Conservation (phyloP, 2,329 filamentous ascomycete species). For the Trichoderma polysporum region DNA sequence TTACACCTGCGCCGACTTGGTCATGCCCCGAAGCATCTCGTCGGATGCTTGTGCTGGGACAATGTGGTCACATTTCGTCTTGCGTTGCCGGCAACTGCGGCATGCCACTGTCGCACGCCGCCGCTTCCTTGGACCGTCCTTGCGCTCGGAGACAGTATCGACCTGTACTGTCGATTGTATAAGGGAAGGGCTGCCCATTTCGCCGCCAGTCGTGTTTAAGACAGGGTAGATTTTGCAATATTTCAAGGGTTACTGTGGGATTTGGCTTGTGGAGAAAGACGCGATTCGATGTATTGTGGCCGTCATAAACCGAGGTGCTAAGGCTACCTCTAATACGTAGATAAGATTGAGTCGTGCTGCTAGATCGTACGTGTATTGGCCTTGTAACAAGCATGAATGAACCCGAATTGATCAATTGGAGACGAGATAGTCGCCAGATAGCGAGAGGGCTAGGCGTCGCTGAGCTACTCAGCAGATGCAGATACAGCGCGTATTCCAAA, state of each 20-base stretch:
- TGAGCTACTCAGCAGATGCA: not conserved
- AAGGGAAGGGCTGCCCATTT: not conserved
- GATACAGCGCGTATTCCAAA: not conserved
- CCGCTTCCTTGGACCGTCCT: conserved; percentile 11
- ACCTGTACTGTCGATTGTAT: not conserved
- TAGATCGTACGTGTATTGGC: not conserved
- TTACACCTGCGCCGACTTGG: conserved; percentile 8
- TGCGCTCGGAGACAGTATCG: not conserved
- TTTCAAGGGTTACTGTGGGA: not conserved
- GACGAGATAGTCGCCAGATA: not conserved
- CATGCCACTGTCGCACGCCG: conserved; percentile 13
- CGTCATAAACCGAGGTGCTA: not conserved
- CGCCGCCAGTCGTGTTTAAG: not conserved
- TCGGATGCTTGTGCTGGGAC: conserved; percentile 14
- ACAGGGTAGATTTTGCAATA: not conserved
- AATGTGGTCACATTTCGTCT: conserved; percentile 18
- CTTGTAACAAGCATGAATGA: not conserved
- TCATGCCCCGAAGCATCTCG: conserved; percentile 15
- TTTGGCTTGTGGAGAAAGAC: not conserved
- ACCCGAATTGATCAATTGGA: not conserved
- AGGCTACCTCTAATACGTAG: not conserved
- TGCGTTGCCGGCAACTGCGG: conserved; percentile 13
- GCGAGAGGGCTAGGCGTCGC: not conserved
- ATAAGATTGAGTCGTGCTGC: not conserved
- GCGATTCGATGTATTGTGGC: not conserved